Evolutionary conservation across 1,284 basidiomycete genomes (phyloP), one percentile per base, ranked within the genome.

Genomic region (Leccinum huronense): DNA sequence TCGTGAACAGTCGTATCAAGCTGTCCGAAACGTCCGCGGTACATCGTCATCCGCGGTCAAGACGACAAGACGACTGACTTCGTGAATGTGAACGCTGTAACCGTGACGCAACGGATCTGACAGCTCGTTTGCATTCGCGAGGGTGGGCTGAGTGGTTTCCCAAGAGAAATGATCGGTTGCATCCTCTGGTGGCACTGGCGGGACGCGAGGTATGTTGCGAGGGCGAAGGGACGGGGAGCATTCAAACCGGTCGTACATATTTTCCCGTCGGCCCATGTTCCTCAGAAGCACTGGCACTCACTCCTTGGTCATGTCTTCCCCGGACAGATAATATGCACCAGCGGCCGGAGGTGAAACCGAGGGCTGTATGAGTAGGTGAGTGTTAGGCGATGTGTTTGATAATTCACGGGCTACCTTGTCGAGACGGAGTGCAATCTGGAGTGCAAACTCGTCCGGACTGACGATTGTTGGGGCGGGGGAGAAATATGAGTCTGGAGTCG

Each of bases 51-150:
- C 73, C 0, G 61, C 38, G n/a, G 73, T 27, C 30, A 75, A 58
- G 8, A 73, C 76, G 19, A 77, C 70, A 54, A 75, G 75, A 48
- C 73, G 66, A 59, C 75, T 74, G 19, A 77, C 74, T 33, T 77
- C 76, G 13, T 74, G 71, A 27, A 75, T 72, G 40, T 77, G 73
- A 59, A 67, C 60, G 60, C 75, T 76, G 23, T 23, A 23, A 23
- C 23, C 23, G 23, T 23, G 23, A 27, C 67, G 70, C 2, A 67
- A 65, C 14, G 66, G 34, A 30, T 68, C 66, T 7, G n/a, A 31
- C 48, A 10, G 38, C 6, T 63, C 53, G 23, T 45, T 36, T 16
- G 56, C 45, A 31, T 66, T 60, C 5, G 63, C 40, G 40, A 45
- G 60, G 30, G 62, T 33, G 27, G 57, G 31, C 27, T 60, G 67